These are phyloP conservation scores for Penicillium cinerascens DNA, from an alignment of 495 filamentous ascomycete species.

Conservation along the genomic window DNA sequence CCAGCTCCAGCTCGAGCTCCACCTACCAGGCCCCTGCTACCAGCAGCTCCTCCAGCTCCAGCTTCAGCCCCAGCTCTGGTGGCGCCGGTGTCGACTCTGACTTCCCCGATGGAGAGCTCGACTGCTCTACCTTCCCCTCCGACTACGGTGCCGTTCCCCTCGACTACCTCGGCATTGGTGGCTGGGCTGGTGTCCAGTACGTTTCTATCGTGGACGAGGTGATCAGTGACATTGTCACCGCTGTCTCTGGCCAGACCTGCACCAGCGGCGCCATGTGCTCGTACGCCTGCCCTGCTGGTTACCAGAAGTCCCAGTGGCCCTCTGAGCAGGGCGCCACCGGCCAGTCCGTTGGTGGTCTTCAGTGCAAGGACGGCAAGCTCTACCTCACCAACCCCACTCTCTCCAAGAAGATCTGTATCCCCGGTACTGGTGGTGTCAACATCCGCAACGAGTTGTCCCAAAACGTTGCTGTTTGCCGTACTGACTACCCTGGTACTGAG, in stretches of 20 bases:
- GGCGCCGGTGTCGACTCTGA: constrained; percentile 58
- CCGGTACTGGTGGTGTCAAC: constrained; percentile 64
- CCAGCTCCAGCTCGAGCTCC: constrained; percentile 18
- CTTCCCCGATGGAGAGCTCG: constrained; percentile 74
- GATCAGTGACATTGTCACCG: constrained; percentile 60
- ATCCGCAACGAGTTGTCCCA: constrained; percentile 67
- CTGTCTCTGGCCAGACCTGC: constrained; percentile 56
- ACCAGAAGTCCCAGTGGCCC: constrained; percentile 94
- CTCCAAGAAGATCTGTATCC: constrained; percentile 69
- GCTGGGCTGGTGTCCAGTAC: constrained; percentile 81
- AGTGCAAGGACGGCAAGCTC: constrained; percentile 72
- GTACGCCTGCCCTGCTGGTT: constrained; percentile 88
- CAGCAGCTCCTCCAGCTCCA: constrained; percentile 23
- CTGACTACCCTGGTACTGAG: constrained; percentile 91
- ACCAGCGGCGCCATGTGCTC: constrained; percentile 71
- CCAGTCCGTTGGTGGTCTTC: constrained; percentile 85
- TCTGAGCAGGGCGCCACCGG: constrained; percentile 70
- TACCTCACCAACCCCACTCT: constrained; percentile 66
- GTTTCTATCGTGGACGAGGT: constrained; percentile 34
- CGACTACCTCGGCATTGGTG: constrained; percentile 62
- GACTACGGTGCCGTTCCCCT: constrained; percentile 76
- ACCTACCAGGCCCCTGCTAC: constrained; percentile 8
- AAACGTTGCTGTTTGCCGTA: constrained; percentile 79
- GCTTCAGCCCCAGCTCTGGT: constrained; percentile 16
- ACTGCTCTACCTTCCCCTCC: constrained; percentile 73